A percentile compares a stretch with the other conserved stretches of the same genome.
Evolutionary conservation across 495 filamentous ascomycete species (phyloP).

Genomic region (Chaetomium tenue): DNA sequence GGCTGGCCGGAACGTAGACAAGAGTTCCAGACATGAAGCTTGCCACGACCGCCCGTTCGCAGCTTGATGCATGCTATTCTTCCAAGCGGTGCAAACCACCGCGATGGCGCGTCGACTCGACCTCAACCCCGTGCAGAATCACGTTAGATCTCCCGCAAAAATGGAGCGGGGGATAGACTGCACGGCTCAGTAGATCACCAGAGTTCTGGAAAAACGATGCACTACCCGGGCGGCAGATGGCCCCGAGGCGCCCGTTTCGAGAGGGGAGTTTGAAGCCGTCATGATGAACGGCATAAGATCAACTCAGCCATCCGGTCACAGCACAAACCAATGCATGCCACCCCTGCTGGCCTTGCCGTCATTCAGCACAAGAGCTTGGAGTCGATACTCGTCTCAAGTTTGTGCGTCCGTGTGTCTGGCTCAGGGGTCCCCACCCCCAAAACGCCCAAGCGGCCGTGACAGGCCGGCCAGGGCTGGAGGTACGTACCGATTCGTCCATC

Average conservation of each 20-base stretch:
- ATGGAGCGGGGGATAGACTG: conserved; percentile 12
- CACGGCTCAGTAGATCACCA: conserved; percentile 27
- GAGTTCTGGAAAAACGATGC: conserved; percentile 34
- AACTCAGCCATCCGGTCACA: conserved; percentile 51
- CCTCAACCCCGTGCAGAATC: conserved; percentile 13
- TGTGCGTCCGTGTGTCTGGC: conserved; percentile 28
- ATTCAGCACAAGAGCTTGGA: conserved; percentile 37
- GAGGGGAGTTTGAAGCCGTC: conserved; percentile 28
- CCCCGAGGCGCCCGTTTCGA: conserved; percentile 31
- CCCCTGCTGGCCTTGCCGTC: conserved; percentile 36
- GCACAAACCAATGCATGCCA: conserved; percentile 35
- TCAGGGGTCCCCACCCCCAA: conserved; percentile 34
- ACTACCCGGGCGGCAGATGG: background rate
- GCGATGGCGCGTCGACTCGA: conserved; percentile 22
- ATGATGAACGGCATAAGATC: conserved; percentile 50
- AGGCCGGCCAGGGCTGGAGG: conserved; percentile 24
- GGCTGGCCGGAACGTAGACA: background rate
- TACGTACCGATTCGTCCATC: conserved; percentile 20
- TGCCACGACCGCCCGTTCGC: background rate
- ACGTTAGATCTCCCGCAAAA: conserved; percentile 23
- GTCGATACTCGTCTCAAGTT: conserved; percentile 51
- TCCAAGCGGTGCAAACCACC: conserved; percentile 31
- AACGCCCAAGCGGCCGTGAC: conserved; percentile 36
- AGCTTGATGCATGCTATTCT: conserved; percentile 22
- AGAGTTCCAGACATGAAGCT: background rate